Conservation (phyloP, 2,329 filamentous ascomycete species). For the Microcyclospora tardicrescens region DNA sequence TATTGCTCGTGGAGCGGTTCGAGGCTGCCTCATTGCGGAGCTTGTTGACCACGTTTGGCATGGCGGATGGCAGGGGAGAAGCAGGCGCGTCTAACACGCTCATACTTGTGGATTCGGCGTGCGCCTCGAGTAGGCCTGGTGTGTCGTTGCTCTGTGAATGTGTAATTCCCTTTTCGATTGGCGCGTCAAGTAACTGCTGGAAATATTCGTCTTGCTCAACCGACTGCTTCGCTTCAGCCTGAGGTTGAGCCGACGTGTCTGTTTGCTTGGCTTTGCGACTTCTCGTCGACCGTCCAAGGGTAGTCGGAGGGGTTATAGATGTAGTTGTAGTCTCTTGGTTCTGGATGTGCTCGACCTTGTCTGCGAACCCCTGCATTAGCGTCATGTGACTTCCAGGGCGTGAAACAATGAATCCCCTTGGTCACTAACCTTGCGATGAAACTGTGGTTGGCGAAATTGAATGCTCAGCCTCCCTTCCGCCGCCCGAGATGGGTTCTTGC, state of each 20-base stretch:
- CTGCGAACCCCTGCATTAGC: constrained; percentile 13
- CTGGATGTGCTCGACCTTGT: neutral
- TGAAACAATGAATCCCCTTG: constrained; percentile 1
- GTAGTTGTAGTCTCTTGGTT: too few species aligned
- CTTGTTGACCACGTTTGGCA: constrained; percentile 12
- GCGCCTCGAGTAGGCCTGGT: too few species aligned
- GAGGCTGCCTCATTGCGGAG: constrained; percentile 14
- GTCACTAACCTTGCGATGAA: neutral
- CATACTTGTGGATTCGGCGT: too few species aligned
- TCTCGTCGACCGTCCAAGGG: neutral
- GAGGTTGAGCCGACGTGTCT: neutral
- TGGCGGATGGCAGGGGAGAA: constrained; percentile 10
- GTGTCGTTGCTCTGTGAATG: too few species aligned
- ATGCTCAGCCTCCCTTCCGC: too few species aligned
- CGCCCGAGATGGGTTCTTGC: too few species aligned
- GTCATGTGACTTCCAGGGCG: constrained; percentile 8
- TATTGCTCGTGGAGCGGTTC: constrained; percentile 20
- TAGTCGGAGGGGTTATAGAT: too few species aligned
- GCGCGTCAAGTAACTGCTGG: too few species aligned
- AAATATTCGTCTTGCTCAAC: too few species aligned
- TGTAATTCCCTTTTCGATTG: too few species aligned
- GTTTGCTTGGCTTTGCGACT: neutral
- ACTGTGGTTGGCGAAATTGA: too few species aligned
- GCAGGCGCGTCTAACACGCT: constrained; percentile 6
- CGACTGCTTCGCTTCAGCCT: neutral